Evolutionary conservation across 2,329 filamentous ascomycete species (phyloP).

Genomic region (Botrytis deweyae): DNA sequence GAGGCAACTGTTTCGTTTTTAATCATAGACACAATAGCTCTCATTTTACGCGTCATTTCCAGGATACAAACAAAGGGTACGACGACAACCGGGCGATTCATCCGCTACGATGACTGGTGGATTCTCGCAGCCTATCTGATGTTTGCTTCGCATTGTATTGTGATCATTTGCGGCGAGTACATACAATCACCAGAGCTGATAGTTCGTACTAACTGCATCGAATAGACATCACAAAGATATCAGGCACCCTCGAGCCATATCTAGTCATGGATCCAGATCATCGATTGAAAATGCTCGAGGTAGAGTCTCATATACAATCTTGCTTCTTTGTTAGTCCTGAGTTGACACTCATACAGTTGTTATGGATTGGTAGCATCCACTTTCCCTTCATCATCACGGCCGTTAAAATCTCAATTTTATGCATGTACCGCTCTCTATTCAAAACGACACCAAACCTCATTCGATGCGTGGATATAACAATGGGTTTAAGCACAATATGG

Average conservation of each 20-base stretch:
- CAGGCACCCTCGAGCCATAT: constrained; percentile 16
- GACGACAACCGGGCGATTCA: not conserved
- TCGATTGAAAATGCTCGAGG: constrained; percentile 15
- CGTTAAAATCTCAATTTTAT: constrained; percentile 19
- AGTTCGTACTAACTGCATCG: not conserved
- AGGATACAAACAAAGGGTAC: constrained; percentile 2
- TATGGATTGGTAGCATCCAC: constrained; percentile 19
- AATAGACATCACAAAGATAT: constrained; percentile 7
- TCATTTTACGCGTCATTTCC: constrained; percentile 12
- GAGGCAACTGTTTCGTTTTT: constrained; percentile 9
- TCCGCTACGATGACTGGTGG: constrained; percentile 16
- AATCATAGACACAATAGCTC: constrained; percentile 1
- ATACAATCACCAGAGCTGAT: not conserved
- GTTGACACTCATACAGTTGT: not conserved
- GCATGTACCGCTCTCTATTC: constrained; percentile 20
- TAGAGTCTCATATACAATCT: not conserved
- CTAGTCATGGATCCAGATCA: not conserved
- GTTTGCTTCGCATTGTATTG: constrained; percentile 6
- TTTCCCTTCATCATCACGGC: constrained; percentile 16
- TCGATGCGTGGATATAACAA: constrained; percentile 1
- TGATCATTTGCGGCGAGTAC: constrained; percentile 17
- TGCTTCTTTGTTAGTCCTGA: not conserved
- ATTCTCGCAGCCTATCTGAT: constrained; percentile 16
- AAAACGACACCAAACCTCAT: not conserved
- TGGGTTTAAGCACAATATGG: constrained; percentile 12